Conservation (phyloP, 305 asterid genomes). For the Solanum hybrid region DNA sequence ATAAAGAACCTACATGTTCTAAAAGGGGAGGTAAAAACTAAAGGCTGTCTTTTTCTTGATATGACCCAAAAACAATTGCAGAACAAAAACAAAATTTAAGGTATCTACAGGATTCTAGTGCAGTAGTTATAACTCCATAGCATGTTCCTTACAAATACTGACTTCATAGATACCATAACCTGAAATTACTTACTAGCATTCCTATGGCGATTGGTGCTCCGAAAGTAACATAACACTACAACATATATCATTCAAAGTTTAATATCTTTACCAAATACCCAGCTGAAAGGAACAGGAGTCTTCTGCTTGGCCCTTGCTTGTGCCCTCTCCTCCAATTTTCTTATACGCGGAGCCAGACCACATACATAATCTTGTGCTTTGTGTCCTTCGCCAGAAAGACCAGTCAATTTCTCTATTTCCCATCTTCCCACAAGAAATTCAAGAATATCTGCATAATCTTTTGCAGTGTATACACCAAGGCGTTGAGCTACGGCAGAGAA, state of each 20-base stretch:
- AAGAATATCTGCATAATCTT: slow-evolving; percentile 15
- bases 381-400: slow-evolving; percentile 14
- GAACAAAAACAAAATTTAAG: slow-evolving; percentile 5
- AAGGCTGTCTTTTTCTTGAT: background rate
- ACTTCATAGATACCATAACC: background rate
- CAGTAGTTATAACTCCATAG: slow-evolving; percentile 2
- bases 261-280: slow-evolving; percentile 11
- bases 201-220: background rate
- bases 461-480: slow-evolving; percentile 12
- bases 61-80: background rate
- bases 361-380: slow-evolving; percentile 17
- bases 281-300: slow-evolving; percentile 9
- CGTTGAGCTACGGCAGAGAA: slow-evolving; percentile 19
- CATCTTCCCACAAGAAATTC: slow-evolving; percentile 16
- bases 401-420: slow-evolving; percentile 14
- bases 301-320: slow-evolving; percentile 11
- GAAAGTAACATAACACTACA: background rate
- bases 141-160: background rate
- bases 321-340: slow-evolving; percentile 17
- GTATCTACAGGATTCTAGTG: slow-evolving; percentile 8
- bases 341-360: slow-evolving; percentile 5
- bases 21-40: background rate
- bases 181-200: background rate
- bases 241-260: slow-evolving; percentile 1
- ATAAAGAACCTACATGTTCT: background rate